phyloP scores from a whole-genome alignment of 1,284 basidiomycete genomes.

The Schizopora paradoxa region DNA sequence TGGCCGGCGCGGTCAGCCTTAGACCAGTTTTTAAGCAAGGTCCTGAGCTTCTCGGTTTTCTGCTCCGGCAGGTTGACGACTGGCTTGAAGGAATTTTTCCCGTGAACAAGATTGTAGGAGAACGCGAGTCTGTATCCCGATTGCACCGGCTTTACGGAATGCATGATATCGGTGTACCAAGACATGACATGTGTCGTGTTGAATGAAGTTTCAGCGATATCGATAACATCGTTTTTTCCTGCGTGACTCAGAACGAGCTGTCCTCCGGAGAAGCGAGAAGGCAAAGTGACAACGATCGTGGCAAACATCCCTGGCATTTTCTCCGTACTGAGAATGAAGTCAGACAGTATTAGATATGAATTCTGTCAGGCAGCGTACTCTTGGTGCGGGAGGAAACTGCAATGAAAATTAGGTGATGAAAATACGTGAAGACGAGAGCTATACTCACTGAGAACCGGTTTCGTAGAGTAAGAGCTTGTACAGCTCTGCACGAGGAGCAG shows the following conservation, averaged over 20 bases:
- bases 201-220: constrained; percentile 28
- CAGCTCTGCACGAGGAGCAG: constrained; percentile 31
- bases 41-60: no score
- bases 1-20: constrained; percentile 13
- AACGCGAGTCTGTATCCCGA: constrained; percentile 41
- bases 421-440: background rate
- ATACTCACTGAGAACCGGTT: constrained; percentile 38
- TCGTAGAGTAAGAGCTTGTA: constrained; percentile 43
- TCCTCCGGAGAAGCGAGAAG: constrained; percentile 38
- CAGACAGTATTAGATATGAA: background rate
- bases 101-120: constrained; percentile 36
- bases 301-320: constrained; percentile 40
- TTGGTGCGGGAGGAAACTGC: constrained; percentile 24
- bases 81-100: no score
- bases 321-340: constrained; percentile 28
- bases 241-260: constrained; percentile 35
- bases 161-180: constrained; percentile 44
- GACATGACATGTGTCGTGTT: constrained; percentile 34
- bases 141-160: constrained; percentile 40
- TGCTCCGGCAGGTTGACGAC: no score
- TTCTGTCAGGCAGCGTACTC: constrained; percentile 23
- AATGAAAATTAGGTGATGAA: background rate
- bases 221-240: constrained; percentile 25
- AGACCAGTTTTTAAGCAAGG: constrained; percentile 30
- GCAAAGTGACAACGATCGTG: constrained; percentile 39